phyloP scores from a whole-genome alignment of 164 flowering plant genomes.

The Warburgia ugandensis region DNA sequence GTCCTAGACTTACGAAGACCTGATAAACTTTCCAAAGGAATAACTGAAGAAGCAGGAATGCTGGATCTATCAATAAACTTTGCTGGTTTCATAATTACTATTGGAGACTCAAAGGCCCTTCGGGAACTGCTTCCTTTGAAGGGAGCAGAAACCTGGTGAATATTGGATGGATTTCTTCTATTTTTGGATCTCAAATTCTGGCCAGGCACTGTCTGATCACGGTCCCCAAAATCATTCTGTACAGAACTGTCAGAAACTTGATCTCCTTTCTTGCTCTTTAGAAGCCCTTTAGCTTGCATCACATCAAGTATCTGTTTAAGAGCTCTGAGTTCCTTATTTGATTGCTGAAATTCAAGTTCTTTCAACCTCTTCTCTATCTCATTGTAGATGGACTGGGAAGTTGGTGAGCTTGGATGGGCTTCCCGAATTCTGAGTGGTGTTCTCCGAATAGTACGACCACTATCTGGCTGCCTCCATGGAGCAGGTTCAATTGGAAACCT shows the following conservation, averaged over 20 bases:
- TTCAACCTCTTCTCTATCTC: conserved; percentile 82
- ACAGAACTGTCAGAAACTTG: conserved; percentile 17
- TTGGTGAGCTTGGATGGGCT: conserved; percentile 18
- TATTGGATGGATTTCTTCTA: conserved; percentile 12
- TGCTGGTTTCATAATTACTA: conserved; percentile 44
- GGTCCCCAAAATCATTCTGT: conserved; percentile 22
- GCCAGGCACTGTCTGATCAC: conserved; percentile 12
- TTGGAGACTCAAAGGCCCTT: conserved; percentile 28
- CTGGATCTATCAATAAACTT: conserved; percentile 26
- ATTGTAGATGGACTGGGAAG: conserved; percentile 55
- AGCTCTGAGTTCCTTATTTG: conserved; percentile 90
- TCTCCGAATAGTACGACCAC: conserved; percentile 23
- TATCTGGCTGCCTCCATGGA: conserved; percentile 61
- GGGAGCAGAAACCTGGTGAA: conserved; percentile 14
- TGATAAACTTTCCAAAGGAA: conserved; percentile 16
- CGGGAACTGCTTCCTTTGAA: conserved; percentile 21
- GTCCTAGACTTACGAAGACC: conserved; percentile 15
- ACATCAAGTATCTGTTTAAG: conserved; percentile 87
- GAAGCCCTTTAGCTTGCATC: conserved; percentile 52
- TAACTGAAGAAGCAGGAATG: conserved; percentile 16
- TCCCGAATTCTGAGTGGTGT: conserved; percentile 21
- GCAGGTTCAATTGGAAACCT: conserved; percentile 60
- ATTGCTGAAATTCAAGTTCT: conserved; percentile 64
- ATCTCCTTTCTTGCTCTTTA: conserved; percentile 33
- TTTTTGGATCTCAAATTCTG: conserved; percentile 21